These are phyloP conservation scores for Candida oleophila DNA, from an alignment of 805 yeast genomes.

Conservation along the genomic window DNA sequence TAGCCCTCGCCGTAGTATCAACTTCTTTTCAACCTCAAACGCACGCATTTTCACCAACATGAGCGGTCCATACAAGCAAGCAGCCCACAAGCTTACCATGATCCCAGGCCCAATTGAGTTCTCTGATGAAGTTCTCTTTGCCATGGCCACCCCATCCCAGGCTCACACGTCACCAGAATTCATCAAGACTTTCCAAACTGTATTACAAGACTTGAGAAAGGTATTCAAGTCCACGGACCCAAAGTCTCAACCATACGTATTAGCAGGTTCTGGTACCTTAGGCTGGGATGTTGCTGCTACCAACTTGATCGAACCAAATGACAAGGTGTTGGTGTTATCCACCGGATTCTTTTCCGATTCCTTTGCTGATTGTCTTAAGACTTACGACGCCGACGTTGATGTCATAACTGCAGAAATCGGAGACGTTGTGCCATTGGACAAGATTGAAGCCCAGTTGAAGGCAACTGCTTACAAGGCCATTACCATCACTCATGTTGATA, in stretches of 20 bases:
- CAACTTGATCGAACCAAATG: conserved; percentile 64
- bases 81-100: conserved; percentile 49
- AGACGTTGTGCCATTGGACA: conserved; percentile 56
- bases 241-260: conserved; percentile 70
- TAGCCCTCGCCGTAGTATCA: background rate
- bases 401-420: conserved; percentile 74
- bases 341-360: conserved; percentile 90
- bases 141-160: conserved; percentile 80
- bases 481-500: conserved; percentile 93
- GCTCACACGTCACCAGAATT: conserved; percentile 92
- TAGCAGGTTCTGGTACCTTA: conserved; percentile 89
- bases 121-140: conserved; percentile 72
- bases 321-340: conserved; percentile 74
- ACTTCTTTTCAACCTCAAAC: background rate
- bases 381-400: conserved; percentile 77
- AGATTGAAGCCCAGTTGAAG: conserved; percentile 56
- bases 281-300: conserved; percentile 93
- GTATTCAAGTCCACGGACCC: conserved; percentile 69
- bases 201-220: conserved; percentile 64
- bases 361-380: conserved; percentile 70
- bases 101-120: conserved; percentile 90
- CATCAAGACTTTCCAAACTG: conserved; percentile 66
- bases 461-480: conserved; percentile 58
- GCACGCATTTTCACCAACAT: conserved; percentile 14
- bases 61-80: conserved; percentile 40